Evolutionary conservation across 2,329 filamentous ascomycete species (phyloP).

Genomic region (Neocucurbitaria cava): DNA sequence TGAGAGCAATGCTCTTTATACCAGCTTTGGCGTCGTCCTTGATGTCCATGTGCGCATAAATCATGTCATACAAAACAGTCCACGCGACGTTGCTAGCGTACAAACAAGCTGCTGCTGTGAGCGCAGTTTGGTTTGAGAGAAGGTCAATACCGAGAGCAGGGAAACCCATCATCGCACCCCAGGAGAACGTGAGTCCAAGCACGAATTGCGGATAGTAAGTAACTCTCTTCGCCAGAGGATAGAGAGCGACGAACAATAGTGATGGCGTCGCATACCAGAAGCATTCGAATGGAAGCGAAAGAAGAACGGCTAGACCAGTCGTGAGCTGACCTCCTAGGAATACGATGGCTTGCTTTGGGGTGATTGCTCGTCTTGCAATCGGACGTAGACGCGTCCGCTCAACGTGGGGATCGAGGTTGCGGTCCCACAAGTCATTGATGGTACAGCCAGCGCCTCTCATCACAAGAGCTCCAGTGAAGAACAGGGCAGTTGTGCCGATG

Average conservation of each 20-base stretch:
- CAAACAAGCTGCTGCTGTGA: slow-evolving; percentile 71
- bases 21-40: slow-evolving; percentile 84
- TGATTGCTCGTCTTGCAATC: slow-evolving; percentile 79
- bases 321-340: slow-evolving; percentile 79
- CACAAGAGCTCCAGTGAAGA: slow-evolving; percentile 77
- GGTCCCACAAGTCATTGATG: slow-evolving; percentile 91
- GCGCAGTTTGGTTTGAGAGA: slow-evolving; percentile 67
- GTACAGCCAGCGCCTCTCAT: slow-evolving; percentile 90
- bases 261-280: slow-evolving; percentile 81
- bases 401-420: slow-evolving; percentile 83
- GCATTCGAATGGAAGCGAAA: slow-evolving; percentile 77
- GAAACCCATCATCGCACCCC: slow-evolving; percentile 89
- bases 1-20: slow-evolving; percentile 86
- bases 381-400: slow-evolving; percentile 77
- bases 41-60: slow-evolving; percentile 92
- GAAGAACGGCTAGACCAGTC: slow-evolving; percentile 73
- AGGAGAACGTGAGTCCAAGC: slow-evolving; percentile 84
- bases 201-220: slow-evolving; percentile 89
- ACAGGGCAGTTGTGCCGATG: slow-evolving; percentile 69
- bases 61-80: slow-evolving; percentile 91
- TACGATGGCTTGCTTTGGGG: slow-evolving; percentile 71
- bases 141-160: slow-evolving; percentile 81
- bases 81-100: slow-evolving; percentile 83
- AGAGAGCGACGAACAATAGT: slow-evolving; percentile 74
- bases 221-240: slow-evolving; percentile 84